Conservation (phyloP, 371 early-diverging fungal species). For the Syncephalis plumigaleata region DNA sequence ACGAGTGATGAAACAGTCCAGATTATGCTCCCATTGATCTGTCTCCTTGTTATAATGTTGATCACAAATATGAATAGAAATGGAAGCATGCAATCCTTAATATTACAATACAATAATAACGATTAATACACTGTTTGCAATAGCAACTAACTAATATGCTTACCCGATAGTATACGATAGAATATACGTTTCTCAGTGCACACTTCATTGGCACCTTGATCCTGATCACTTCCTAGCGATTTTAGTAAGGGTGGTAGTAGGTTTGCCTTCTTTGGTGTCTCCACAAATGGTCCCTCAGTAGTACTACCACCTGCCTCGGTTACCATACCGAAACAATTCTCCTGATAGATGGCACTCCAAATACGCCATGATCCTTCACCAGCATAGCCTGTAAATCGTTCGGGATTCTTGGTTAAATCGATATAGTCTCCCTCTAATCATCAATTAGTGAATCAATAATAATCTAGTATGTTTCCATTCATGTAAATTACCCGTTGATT, state of each 20-base stretch:
- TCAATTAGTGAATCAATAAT: not conserved
- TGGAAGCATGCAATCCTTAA: constrained; percentile 73
- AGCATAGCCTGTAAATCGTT: constrained; percentile 91
- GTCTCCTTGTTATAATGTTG: constrained; percentile 74
- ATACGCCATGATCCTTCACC: constrained; percentile 75
- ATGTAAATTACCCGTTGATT: constrained; percentile 26
- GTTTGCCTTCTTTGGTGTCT: constrained; percentile 1
- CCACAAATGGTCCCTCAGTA: not conserved
- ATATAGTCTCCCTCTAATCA: constrained; percentile 66
- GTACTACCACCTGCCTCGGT: constrained; percentile 23
- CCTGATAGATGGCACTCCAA: constrained; percentile 88
- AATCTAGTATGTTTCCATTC: no score
- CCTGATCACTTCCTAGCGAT: not conserved
- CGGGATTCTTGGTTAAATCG: constrained; percentile 80
- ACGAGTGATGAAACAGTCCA: constrained; percentile 75
- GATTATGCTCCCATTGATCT: constrained; percentile 74
- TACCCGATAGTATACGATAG: constrained; percentile 83
- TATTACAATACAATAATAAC: not conserved
- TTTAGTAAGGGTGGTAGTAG: not conserved
- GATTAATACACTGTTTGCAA: not conserved
- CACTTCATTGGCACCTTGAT: constrained; percentile 21
- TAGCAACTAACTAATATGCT: not conserved
- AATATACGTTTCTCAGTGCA: constrained; percentile 87
- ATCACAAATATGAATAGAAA: constrained; percentile 93
- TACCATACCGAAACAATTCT: constrained; percentile 82